Evolutionary conservation across 2,329 filamentous ascomycete genomes (phyloP), one percentile per base, ranked within the genome.

Genomic region (Neurospora sp.): DNA sequence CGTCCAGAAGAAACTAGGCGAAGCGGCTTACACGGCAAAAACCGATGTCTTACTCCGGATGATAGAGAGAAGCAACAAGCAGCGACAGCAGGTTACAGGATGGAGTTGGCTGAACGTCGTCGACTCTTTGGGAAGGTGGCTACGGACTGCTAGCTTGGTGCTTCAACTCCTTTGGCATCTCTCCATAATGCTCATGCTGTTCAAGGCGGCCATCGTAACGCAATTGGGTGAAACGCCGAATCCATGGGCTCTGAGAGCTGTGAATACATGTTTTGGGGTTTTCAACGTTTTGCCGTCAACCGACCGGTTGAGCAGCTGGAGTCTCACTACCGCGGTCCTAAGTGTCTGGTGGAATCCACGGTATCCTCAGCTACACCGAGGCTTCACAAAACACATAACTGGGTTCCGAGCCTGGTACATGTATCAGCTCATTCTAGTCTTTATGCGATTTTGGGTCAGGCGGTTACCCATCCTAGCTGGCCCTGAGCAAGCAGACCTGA

Each of bases 1-100:
- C 72, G 94, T 95, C 28, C 87, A 90, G 72, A 82, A 86, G 42
- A 86, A 89, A 72, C 89, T 97, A 68, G 85, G 87, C 28, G 84
- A 88, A 74, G 89, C 92, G 0, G 90, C 88, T 9, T 97, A 97
- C 77, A 91, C 89, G 39, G 93, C 93, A 38, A 92, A 93, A 79
- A 91, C 92, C n/a, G 93, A 96, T 74, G 87, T 93, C 73, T 80
- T 96, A 39, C 85, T 90, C 68, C 87, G 91, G 72, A 89, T 93
- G 83, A 88, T 96, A 81, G 89, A 93, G 66, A 87, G 87, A 74
- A 76, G 73, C 70, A 90, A 84, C 67, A 81, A 81, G 71, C 83
- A 77, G 71, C 82, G 81, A 36, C 83, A 81, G 9, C 75, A 76
- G n/a, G 75, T 79, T n/a, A 78, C 80, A 76, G 74, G 78, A 73